phyloP scores from a whole-genome alignment of 345 rosid genomes.

The Rhodamnia rubescens region DNA sequence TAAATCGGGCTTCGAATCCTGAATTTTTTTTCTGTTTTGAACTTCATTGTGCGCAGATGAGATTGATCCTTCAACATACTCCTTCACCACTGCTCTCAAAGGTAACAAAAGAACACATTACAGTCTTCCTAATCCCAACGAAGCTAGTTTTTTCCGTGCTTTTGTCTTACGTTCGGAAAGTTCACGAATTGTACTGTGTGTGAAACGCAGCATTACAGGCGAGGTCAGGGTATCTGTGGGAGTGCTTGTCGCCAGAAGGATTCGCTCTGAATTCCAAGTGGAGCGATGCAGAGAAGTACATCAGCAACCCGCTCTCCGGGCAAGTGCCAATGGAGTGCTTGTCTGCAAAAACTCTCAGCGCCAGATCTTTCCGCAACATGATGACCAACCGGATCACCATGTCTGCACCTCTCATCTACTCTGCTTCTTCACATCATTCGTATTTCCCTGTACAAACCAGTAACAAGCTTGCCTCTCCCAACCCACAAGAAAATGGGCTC shows the following conservation, averaged over 20 bases:
- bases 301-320: slow-evolving; percentile 95
- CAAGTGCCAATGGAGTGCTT: slow-evolving; percentile 96
- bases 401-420: slow-evolving; percentile 80
- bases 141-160: neutral
- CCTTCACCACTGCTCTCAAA: slow-evolving; percentile 78
- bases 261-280: slow-evolving; percentile 84
- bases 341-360: slow-evolving; percentile 70
- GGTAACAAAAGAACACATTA: slow-evolving; percentile 21
- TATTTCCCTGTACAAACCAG: neutral
- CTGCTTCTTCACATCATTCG: slow-evolving; percentile 4
- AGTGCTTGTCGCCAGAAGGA: slow-evolving; percentile 66
- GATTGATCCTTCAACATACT: slow-evolving; percentile 88
- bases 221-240: slow-evolving; percentile 46
- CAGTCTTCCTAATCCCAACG: neutral
- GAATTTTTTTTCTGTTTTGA: neutral
- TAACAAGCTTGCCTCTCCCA: neutral
- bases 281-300: slow-evolving; percentile 96
- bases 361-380: slow-evolving; percentile 54
- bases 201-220: slow-evolving; percentile 66
- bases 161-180: neutral
- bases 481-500: slow-evolving; percentile 7
- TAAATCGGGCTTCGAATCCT: neutral
- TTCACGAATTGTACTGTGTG: neutral
- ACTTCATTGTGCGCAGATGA: slow-evolving; percentile 39
- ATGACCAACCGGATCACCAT: slow-evolving; percentile 29